Percentiles rank a stretch among this genome's conserved stretches.
Conservation (phyloP, 1,139 yeast genomes). For the Suhomyces guaymorum region DNA sequence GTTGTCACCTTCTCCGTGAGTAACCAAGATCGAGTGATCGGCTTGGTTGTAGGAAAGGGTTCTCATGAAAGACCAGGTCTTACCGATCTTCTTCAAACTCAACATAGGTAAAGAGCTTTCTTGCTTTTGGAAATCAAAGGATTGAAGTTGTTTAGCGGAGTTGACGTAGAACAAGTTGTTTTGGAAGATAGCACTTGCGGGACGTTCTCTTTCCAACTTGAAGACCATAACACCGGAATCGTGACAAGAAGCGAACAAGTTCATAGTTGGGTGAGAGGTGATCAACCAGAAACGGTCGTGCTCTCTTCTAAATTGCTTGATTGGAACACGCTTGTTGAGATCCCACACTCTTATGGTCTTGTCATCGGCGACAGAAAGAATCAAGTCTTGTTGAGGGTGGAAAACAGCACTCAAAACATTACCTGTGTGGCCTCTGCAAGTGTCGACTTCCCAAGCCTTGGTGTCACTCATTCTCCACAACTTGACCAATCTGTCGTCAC, state of each 20-base stretch:
- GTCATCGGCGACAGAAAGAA: constrained; percentile 93
- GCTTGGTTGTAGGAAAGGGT: constrained; percentile 89
- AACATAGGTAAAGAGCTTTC: constrained; percentile 77
- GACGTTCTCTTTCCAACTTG: constrained; percentile 96
- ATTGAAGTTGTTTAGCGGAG: constrained; percentile 83
- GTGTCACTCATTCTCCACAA: constrained; percentile 98
- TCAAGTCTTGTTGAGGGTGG: constrained; percentile 92
- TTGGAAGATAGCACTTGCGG: constrained; percentile 77
- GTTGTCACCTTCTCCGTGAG: constrained; percentile 68
- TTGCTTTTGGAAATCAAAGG: constrained; percentile 62
- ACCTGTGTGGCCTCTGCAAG: constrained; percentile 96
- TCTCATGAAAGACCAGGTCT: constrained; percentile 83
- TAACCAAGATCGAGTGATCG: constrained; percentile 82
- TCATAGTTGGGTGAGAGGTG: constrained; percentile 84
- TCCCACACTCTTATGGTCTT: constrained; percentile 98
- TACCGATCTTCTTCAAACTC: constrained; percentile 81
- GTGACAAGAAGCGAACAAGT: constrained; percentile 94
- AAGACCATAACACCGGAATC: constrained; percentile 98
- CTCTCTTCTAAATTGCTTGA: constrained; percentile 93
- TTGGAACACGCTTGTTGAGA: constrained; percentile 87
- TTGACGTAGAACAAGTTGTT: constrained; percentile 72
- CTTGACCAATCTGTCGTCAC: constrained; percentile 93
- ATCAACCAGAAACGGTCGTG: constrained; percentile 94
- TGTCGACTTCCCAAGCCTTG: constrained; percentile 98
- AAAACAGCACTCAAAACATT: constrained; percentile 87